Percentiles rank a stretch among this genome's conserved stretches.
Conservation (phyloP, 257 asterid genomes). For the Solanum bukasovii region DNA sequence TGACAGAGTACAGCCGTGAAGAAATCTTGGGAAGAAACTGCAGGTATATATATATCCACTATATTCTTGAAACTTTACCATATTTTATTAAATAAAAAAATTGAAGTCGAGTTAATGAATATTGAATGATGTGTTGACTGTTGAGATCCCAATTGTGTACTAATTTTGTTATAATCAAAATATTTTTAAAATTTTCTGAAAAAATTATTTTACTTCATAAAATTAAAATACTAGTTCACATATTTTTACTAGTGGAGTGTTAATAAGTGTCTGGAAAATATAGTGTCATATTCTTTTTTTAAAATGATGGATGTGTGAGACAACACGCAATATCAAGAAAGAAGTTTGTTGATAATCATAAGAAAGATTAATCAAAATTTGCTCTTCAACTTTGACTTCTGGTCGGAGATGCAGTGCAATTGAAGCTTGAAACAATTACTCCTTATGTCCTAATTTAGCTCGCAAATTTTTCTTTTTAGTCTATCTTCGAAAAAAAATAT, state of each 20-base stretch:
- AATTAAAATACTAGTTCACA: background rate
- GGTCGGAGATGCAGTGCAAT: background rate
- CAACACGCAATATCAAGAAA: background rate
- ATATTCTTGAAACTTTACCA: too few species aligned
- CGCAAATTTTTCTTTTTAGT: too few species aligned
- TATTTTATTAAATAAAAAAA: too few species aligned
- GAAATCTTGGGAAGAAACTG: conserved; percentile 96
- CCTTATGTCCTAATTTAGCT: too few species aligned
- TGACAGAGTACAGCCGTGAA: conserved; percentile 95
- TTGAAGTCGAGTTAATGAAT: background rate
- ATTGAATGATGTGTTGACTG: background rate
- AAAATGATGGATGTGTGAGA: background rate
- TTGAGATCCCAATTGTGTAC: background rate
- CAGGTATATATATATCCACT: conserved; percentile 29
- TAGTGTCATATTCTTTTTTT: background rate
- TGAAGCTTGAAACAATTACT: background rate
- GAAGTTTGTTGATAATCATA: background rate
- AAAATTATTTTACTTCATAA: background rate
- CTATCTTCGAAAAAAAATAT: too few species aligned
- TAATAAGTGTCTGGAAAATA: background rate
- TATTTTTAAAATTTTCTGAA: background rate
- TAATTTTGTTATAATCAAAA: too few species aligned
- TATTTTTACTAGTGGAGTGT: background rate
- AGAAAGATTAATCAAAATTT: background rate
- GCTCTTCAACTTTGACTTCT: background rate